phyloP scores from a whole-genome alignment of 805 yeast genomes.

The Candida berthetii region DNA sequence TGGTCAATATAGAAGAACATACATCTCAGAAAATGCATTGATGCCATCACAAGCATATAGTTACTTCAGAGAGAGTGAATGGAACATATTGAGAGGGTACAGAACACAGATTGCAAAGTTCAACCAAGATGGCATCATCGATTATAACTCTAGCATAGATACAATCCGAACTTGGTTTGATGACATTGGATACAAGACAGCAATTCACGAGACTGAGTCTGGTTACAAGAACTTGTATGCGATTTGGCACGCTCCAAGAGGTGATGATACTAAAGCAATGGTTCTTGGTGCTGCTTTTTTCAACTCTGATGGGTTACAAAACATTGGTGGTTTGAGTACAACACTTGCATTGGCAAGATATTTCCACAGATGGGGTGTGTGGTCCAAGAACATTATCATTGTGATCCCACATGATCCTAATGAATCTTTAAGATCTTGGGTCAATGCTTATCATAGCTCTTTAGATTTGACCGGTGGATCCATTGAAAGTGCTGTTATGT shows the following conservation, averaged over 20 bases:
- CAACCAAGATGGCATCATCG: conserved; percentile 15
- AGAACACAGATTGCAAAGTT: conserved; percentile 39
- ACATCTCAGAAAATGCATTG: conserved; percentile 91
- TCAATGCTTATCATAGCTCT: conserved; percentile 83
- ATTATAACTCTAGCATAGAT: conserved; percentile 31
- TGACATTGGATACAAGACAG: conserved; percentile 68
- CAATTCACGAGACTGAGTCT: conserved; percentile 29
- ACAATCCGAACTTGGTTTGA: conserved; percentile 52
- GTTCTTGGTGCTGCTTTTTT: conserved; percentile 86
- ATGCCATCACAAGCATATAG: conserved; percentile 95
- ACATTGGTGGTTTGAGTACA: conserved; percentile 77
- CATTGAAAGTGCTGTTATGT: conserved; percentile 81
- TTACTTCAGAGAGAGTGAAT: conserved; percentile 88
- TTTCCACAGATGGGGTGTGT: conserved; percentile 79
- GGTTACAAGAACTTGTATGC: conserved; percentile 59
- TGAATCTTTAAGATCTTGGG: conserved; percentile 77
- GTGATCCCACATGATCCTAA: conserved; percentile 75
- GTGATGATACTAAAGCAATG: conserved; percentile 95
- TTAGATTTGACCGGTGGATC: conserved; percentile 89
- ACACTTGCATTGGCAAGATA: conserved; percentile 71
- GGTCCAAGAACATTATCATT: conserved; percentile 91
- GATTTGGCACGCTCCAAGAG: conserved; percentile 85
- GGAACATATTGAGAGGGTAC: conserved; percentile 87
- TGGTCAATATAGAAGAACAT: conserved; percentile 79
- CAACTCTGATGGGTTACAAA: conserved; percentile 56